phyloP scores from a whole-genome alignment of 1,284 basidiomycete species.

The Prillingera fragicola region DNA sequence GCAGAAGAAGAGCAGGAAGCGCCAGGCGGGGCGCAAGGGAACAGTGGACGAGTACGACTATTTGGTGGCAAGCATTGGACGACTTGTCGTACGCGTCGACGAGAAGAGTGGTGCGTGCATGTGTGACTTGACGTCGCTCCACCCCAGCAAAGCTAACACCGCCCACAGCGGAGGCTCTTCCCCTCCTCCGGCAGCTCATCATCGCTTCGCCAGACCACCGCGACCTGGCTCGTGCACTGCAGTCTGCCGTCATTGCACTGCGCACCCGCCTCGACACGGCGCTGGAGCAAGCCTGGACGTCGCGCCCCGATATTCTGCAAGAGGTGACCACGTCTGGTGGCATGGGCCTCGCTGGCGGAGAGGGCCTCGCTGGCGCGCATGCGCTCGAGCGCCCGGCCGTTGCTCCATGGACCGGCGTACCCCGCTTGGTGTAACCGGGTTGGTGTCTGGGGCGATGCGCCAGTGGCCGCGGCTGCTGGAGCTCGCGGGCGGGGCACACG shows the following conservation, averaged over 20 bases:
- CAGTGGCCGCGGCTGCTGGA: neutral
- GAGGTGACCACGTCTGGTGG: conserved; percentile 33
- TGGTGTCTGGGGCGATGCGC: neutral
- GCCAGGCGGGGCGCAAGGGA: conserved; percentile 83
- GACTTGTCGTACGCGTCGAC: conserved; percentile 55
- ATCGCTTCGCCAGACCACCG: conserved; percentile 32
- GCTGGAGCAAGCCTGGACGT: conserved; percentile 42
- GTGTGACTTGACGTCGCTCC: neutral
- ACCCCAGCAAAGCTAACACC: neutral
- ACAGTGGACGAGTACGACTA: conserved; percentile 97
- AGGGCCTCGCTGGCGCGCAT: conserved; percentile 19
- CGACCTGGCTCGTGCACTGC: conserved; percentile 31
- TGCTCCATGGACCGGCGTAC: conserved; percentile 35
- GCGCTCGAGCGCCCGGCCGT: conserved; percentile 29
- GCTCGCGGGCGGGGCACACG: no score
- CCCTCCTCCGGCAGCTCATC: conserved; percentile 37
- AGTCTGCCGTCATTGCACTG: conserved; percentile 29
- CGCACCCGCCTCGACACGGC: conserved; percentile 22
- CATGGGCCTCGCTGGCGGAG: conserved; percentile 31
- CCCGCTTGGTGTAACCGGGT: conserved; percentile 17
- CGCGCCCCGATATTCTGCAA: conserved; percentile 29
- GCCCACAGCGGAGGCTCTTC: conserved; percentile 33
- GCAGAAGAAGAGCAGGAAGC: conserved; percentile 66
- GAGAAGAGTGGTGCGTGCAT: conserved; percentile 42
- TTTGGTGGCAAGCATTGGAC: conserved; percentile 72